Base-by-base conservation (phyloP, 768 basidiomycete species). In the Pholiota molesta region DNA sequence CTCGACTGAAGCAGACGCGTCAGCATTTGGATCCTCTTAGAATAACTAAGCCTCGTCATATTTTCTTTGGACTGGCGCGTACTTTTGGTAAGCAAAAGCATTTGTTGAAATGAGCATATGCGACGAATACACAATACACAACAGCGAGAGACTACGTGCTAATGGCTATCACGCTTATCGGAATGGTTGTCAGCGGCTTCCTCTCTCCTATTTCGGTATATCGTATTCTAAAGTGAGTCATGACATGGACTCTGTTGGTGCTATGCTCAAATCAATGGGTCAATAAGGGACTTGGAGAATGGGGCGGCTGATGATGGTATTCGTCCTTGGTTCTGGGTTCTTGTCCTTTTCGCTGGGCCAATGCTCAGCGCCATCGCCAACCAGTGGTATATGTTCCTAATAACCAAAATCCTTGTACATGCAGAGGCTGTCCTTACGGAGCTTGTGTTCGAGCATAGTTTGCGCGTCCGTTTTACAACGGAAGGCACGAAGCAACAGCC, bases 381-480 rank as follows among this genome's bases (percentile, higher is more conserved):
- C 59, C 85, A 91, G 64, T 80, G 78, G 73, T 90, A 88, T 65
- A 74, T 81, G 39, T 86, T 76, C 67, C 71, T 80, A 28, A 71
- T 75, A 73, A 84, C 71, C 60, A 84, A 61, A 78, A 83, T 70
- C 67, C 64, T 49, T 64, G 76, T 60, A 75, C 64, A 45, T 16
- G 47, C 57, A 5, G 85, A 90, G 68, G 79, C 69, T 17, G 66
- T 81, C 23, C 65, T 80, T 52, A 78, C 78, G 1, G 75, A 81
- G 60, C 74, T 79, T 19, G 67, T 80, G 21, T 80, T 79, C 44
- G 78, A 79, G 52, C 80, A 82, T 57, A 74, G 78, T 11, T 79
- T 94, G 6, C 81, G 87, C 31, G 84, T 91, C 45, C 81, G 89
- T 33, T 78, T 88, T 74, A 85, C 82, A 58, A 80, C 85, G 19